Base-by-base conservation (phyloP, 768 basidiomycete genomes). In the Russula compacta region DNA sequence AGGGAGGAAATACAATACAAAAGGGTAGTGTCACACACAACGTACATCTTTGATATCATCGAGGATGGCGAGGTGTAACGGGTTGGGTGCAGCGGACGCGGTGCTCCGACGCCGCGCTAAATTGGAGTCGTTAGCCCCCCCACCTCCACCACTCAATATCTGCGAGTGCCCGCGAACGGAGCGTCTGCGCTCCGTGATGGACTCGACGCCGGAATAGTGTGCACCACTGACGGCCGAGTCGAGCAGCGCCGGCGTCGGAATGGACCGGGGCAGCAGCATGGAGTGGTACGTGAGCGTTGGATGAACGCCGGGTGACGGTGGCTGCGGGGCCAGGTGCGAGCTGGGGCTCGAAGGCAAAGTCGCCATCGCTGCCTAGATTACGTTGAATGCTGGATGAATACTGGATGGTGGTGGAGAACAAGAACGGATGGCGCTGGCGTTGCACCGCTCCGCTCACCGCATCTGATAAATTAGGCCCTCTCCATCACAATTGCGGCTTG, bases 201-300 rank as follows among this genome's bases (percentile, higher is more conserved):
- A 71, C 55, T 72, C 73, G 21, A 73, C 74, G 6, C 84, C 83
- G 5, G 82, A 79, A 66, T 85, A 87, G 65, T 86, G 84, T 0
- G 84, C 82, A 15, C 77, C 84, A 44, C 82, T 79, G 1, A 82
- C 82, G 4, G 83, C 80, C 0, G 83, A 83, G 64, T 80, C 78
- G 39, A 84, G 74, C 9, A 85, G 71, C 2, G 79, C 76, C 19
- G 80, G 73, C 0, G 81, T 79, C 1, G 81, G 83, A 1, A 84
- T 65, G 19, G 60, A 58, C 65, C 17, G 74, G 69, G 56, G 68
- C 12, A 77, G 75, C 6, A 83, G 56, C 21, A 76, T 72, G 3
- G 75, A 72, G 63, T 83, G 82, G 68, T 77, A 78, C 9, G 74
- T 82, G 42, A 74, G 69, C 7, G 78, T 70, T 1, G 82, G 79